phyloP scores from a whole-genome alignment of 2,329 filamentous ascomycete genomes.

The Botrytis hyacinthi region DNA sequence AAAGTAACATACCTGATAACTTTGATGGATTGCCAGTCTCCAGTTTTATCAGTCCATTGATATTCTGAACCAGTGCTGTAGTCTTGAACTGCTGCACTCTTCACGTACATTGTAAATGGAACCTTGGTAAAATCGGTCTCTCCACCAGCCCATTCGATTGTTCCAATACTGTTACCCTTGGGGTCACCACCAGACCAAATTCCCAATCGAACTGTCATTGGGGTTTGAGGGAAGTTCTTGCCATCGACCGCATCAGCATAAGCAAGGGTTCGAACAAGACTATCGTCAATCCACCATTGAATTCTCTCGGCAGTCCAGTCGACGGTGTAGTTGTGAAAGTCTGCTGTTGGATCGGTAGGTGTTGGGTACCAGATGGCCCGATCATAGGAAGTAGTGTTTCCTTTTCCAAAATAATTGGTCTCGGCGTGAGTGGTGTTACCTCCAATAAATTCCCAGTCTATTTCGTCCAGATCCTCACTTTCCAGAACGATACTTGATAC shows the following conservation, averaged over 20 bases:
- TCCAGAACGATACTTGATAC: constrained; percentile 81
- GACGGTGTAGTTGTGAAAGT: constrained; percentile 68
- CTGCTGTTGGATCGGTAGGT: constrained; percentile 51
- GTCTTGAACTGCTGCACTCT: constrained; percentile 57
- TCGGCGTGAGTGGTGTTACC: constrained; percentile 60
- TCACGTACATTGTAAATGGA: constrained; percentile 73
- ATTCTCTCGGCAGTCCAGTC: constrained; percentile 67
- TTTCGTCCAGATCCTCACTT: constrained; percentile 81
- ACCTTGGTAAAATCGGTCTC: constrained; percentile 62
- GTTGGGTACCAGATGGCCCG: constrained; percentile 64
- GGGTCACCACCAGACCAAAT: constrained; percentile 65
- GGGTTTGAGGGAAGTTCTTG: constrained; percentile 70
- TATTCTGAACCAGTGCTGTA: constrained; percentile 63
- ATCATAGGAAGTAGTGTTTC: constrained; percentile 68
- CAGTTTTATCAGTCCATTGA: constrained; percentile 59
- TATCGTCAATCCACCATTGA: constrained; percentile 69
- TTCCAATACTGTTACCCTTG: constrained; percentile 49
- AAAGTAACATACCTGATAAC: constrained; percentile 47
- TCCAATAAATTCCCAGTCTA: constrained; percentile 83
- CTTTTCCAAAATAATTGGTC: constrained; percentile 77
- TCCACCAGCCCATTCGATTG: constrained; percentile 69
- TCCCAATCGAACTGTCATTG: constrained; percentile 67
- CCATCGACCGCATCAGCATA: constrained; percentile 61
- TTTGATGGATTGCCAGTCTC: constrained; percentile 64
- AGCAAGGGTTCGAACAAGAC: constrained; percentile 60